These are phyloP conservation scores for Entonaema liquescens DNA, from an alignment of 495 filamentous ascomycete species.

Conservation along the genomic window DNA sequence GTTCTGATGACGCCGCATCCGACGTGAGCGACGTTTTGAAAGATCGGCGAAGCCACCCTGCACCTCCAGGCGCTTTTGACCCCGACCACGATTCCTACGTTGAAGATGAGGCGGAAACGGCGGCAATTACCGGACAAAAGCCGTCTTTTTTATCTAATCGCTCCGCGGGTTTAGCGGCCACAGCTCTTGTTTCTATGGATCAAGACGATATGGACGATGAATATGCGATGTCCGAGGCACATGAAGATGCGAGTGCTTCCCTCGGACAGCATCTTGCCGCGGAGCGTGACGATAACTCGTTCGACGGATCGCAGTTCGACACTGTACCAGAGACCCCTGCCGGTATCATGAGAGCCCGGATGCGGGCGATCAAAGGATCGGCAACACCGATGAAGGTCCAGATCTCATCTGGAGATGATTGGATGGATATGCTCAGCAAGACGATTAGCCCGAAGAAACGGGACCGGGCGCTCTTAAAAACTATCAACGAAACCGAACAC, in stretches of 20 bases:
- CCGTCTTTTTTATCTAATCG: constrained; percentile 92
- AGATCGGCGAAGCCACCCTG: constrained; percentile 72
- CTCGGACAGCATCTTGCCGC: constrained; percentile 70
- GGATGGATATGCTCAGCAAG: constrained; percentile 89
- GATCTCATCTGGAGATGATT: constrained; percentile 70
- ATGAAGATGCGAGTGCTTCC: constrained; percentile 81
- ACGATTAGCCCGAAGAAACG: constrained; percentile 92
- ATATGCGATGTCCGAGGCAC: constrained; percentile 75
- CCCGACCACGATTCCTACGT: constrained; percentile 59
- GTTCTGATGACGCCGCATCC: constrained; percentile 34
- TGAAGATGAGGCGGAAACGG: constrained; percentile 54
- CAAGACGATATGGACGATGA: constrained; percentile 72
- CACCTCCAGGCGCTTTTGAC: constrained; percentile 82
- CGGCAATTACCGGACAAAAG: constrained; percentile 49
- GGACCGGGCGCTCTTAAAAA: constrained; percentile 68
- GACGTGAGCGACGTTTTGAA: constrained; percentile 82
- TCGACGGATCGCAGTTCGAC: constrained; percentile 48
- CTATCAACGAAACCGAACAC: constrained; percentile 54
- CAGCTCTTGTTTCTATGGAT: constrained; percentile 70
- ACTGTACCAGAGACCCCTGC: constrained; percentile 57
- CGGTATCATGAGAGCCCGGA: constrained; percentile 62
- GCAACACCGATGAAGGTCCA: constrained; percentile 69
- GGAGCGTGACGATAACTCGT: constrained; percentile 64
- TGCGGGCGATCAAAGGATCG: constrained; percentile 63
- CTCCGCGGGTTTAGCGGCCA: constrained; percentile 82